Conservation (phyloP, 164 flowering plant species). For the Vitis vinifera region ASM3070453v1 NC_081823.1:1036001-1036500, state of each 20-base stretch:
- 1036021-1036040: conserved; percentile 19
- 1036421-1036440: neutral
- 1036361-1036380: conserved; percentile 93
- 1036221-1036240: neutral
- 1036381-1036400: conserved; percentile 25
- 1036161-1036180: conserved; percentile 43
- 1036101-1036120: conserved; percentile 78
- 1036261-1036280: conserved; percentile 81
- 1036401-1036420: neutral
- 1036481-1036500: conserved; percentile 84
- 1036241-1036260: conserved; percentile 30
- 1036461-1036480: conserved; percentile 55
- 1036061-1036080: conserved; percentile 9
- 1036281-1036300: conserved; percentile 52
- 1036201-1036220: neutral
- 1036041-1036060: conserved; percentile 8
- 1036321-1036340: conserved; percentile 64
- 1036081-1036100: conserved; percentile 52
- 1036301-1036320: conserved; percentile 73
- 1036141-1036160: conserved; percentile 88
- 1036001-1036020: conserved; percentile 22
- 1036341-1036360: conserved; percentile 74
- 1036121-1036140: conserved; percentile 89
- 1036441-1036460: conserved; percentile 52
- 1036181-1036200: neutral